These are phyloP conservation scores for Aristolochia contorta DNA, from an alignment of 164 flowering plant species.

Conservation along the genomic window DNA sequence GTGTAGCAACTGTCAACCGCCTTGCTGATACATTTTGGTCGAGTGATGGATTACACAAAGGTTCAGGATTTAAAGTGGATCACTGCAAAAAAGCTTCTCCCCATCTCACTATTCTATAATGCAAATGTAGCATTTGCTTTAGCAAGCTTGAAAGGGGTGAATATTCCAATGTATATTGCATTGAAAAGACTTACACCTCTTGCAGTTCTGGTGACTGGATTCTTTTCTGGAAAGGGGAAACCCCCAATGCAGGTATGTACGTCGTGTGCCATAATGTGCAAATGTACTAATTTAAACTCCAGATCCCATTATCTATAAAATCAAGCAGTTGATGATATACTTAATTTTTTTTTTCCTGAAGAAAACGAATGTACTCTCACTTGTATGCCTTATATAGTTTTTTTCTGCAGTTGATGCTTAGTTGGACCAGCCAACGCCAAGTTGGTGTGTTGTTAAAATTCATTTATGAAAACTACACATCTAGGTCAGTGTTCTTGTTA, in stretches of 20 bases:
- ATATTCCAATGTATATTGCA: conserved; percentile 99
- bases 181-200: conserved; percentile 98
- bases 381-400: too few relatives aligned
- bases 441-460: too few relatives aligned
- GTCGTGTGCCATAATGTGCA: too few relatives aligned
- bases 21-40: conserved; percentile 70
- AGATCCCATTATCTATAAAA: too few relatives aligned
- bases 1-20: conserved; percentile 81
- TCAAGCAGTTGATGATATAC: too few relatives aligned
- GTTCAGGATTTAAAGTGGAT: conserved; percentile 40
- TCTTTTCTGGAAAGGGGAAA: conserved; percentile 69
- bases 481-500: too few relatives aligned
- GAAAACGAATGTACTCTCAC: too few relatives aligned
- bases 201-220: conserved; percentile 88
- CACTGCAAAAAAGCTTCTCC: conserved; percentile 73
- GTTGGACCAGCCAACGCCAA: too few relatives aligned
- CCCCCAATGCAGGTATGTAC: conserved; percentile 73
- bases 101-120: conserved; percentile 82
- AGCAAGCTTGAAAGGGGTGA: conserved; percentile 96
- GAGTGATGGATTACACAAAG: conserved; percentile 65
- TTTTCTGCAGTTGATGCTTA: too few relatives aligned
- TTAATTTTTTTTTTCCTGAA: too few relatives aligned
- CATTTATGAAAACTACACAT: too few relatives aligned
- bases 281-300: too few relatives aligned
- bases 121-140: conserved; percentile 96